Evolutionary conservation across 257 asterid genomes (phyloP).

Genomic region (Anisodus acutangulus): DNA sequence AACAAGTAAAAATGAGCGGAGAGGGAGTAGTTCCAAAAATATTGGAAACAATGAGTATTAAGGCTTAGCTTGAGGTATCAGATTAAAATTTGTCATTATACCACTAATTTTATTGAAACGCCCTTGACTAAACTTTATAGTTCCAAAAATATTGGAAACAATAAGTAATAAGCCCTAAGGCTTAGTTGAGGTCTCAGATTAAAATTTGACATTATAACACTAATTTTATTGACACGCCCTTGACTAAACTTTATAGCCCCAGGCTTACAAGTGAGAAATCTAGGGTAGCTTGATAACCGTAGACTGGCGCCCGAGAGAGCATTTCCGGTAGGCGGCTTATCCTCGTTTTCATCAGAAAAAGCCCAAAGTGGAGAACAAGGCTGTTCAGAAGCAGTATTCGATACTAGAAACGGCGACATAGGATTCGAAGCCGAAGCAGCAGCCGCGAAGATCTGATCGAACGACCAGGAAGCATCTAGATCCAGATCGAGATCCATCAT

Average conservation of each 20-base stretch:
- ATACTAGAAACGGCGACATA: slow-evolving; percentile 47
- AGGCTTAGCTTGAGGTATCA: too few species aligned
- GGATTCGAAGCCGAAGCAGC: slow-evolving; percentile 43
- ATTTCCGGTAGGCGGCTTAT: slow-evolving; percentile 24
- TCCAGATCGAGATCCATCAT: slow-evolving; percentile 83
- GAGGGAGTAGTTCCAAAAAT: slow-evolving; percentile 1
- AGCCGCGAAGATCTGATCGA: slow-evolving; percentile 77
- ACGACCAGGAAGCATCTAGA: slow-evolving; percentile 73
- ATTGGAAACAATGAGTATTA: neutral
- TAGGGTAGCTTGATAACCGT: slow-evolving; percentile 53
- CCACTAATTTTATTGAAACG: too few species aligned
- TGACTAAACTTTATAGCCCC: neutral
- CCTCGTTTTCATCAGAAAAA: slow-evolving; percentile 63
- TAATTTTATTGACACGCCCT: too few species aligned
- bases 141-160: slow-evolving; percentile 1
- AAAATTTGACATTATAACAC: too few species aligned
- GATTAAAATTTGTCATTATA: too few species aligned
- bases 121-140: neutral
- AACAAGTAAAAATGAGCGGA: too few species aligned
- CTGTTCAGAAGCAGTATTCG: slow-evolving; percentile 56
- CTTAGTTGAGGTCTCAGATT: too few species aligned
- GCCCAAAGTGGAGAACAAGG: slow-evolving; percentile 88
- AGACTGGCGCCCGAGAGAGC: slow-evolving; percentile 43
- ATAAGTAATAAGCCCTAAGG: too few species aligned
- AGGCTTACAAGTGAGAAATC: slow-evolving; percentile 54